Base-by-base conservation (phyloP, 2,329 filamentous ascomycete species). In the Monosporascus cannonballus region DNA sequence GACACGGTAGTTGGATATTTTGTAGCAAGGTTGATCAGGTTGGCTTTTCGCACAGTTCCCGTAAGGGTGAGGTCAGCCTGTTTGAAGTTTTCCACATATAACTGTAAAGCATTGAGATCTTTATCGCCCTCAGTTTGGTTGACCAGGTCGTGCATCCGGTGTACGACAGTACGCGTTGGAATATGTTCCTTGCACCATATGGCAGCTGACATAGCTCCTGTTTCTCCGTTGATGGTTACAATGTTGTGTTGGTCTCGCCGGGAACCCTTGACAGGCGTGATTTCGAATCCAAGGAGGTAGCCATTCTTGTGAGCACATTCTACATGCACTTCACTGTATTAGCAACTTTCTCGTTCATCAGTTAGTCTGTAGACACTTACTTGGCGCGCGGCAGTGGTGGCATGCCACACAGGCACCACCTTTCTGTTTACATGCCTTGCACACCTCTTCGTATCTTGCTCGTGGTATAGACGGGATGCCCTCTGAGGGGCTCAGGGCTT, bases 131-230 rank as follows among this genome's bases (percentile, higher is more conserved):
- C 63, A 6, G 57, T 56, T 34, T 87, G 84, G 51, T 86, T 84
- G 11, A 87, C 84, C 22, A 81, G 68, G 59, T 96, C 91, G 56
- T 89, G 81, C 76, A 96, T 90, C 11, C 78, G 81, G 70, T 97
- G 89, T 7, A 95, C 76, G 39, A 82, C 78, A 1, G 82, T 83
- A 69, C 91, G 90, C 44, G 83, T 76, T 4, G 83, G 79, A n/a
- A 79, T 71, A 68, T 99, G 94, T 50, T 94, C 88, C 66, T 92
- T 91, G 75, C 94, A 99, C 87, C 90, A 96, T 7, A 97, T 80
- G 6, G 81, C 85, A 2, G 94, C 88, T n/a, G 84, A 84, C 78
- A 95, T 87, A n/a, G 80, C 81, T 15, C 94, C 94, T 34, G 79
- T 86, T 65, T 96, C 92, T 17, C 84, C 84, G 44, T 89, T 89